These are phyloP conservation scores for Neurospora sp. DNA, from an alignment of 495 filamentous ascomycete genomes.

Conservation along the genomic window DNA sequence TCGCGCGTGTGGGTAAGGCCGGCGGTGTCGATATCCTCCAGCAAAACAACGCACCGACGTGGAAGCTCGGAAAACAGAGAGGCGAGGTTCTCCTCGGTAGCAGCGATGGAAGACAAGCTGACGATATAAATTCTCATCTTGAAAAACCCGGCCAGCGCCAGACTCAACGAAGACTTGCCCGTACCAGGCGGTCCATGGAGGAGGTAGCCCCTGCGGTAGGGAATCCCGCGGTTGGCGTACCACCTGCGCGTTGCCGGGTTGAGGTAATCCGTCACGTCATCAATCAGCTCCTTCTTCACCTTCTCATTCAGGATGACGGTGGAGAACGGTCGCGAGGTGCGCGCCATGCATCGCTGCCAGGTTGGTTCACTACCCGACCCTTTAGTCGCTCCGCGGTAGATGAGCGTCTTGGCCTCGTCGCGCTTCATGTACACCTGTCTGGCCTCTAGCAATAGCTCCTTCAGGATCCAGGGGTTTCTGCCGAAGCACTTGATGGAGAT, in stretches of 20 bases:
- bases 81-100: constrained; percentile 63
- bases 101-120: constrained; percentile 48
- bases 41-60: constrained; percentile 56
- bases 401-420: constrained; percentile 54
- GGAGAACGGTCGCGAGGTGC: constrained; percentile 65
- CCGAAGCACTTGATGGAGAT: constrained; percentile 58
- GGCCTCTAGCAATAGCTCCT: constrained; percentile 57
- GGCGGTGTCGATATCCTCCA: constrained; percentile 66
- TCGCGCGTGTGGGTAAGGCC: constrained; percentile 54
- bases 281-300: constrained; percentile 64
- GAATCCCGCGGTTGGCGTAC: constrained; percentile 57
- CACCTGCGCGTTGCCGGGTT: constrained; percentile 64
- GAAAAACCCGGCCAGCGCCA: constrained; percentile 35
- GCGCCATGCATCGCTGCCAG: constrained; percentile 46
- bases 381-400: constrained; percentile 47
- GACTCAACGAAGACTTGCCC: constrained; percentile 43
- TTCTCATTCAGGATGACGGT: constrained; percentile 75
- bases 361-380: constrained; percentile 20
- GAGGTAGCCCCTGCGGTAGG: constrained; percentile 39
- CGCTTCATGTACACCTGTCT: constrained; percentile 45
- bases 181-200: constrained; percentile 41
- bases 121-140: constrained; percentile 50
- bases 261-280: constrained; percentile 84
- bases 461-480: constrained; percentile 53
- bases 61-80: constrained; percentile 61